These are phyloP conservation scores for Penium margaritaceum DNA, from an alignment of 139 green algal species.

Conservation along the genomic window DNA sequence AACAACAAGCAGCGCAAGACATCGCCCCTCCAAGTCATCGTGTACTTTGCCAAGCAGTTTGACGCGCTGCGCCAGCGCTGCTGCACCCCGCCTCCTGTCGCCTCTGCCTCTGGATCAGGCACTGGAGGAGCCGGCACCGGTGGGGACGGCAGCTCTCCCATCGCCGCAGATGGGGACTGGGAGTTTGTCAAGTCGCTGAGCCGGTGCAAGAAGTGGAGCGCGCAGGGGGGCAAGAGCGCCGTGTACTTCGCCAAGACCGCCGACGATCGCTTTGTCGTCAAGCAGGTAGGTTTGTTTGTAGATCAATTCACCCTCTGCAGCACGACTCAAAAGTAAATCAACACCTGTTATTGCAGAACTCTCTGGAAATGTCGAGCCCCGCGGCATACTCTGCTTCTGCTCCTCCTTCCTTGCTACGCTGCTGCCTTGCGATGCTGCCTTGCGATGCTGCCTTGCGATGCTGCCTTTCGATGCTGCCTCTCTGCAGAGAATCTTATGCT, in stretches of 20 bases:
- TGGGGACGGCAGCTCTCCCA: too few species aligned
- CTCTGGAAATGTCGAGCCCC: too few species aligned
- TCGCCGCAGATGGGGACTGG: slow-evolving; percentile 49
- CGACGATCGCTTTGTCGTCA: slow-evolving; percentile 68
- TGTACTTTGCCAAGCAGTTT: slow-evolving; percentile 47
- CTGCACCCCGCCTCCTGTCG: background rate
- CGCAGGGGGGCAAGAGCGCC: slow-evolving; percentile 76
- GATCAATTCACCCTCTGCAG: too few species aligned
- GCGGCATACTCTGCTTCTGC: too few species aligned
- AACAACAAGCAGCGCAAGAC: too few species aligned
- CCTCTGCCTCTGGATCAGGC: background rate
- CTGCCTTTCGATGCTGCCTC: too few species aligned
- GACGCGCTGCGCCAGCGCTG: slow-evolving; percentile 34
- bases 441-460: too few species aligned
- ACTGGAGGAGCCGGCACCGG: background rate
- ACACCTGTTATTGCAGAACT: too few species aligned
- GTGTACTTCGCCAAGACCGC: slow-evolving; percentile 87
- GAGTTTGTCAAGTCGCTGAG: slow-evolving; percentile 73
- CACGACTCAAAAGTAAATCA: too few species aligned
- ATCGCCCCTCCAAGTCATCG: slow-evolving; percentile 39
- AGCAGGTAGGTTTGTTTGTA: slow-evolving; percentile 48
- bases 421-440: too few species aligned
- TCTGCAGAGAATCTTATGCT: too few species aligned
- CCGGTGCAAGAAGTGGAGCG: slow-evolving; percentile 67
- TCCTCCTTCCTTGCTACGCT: too few species aligned